Evolutionary conservation across 2,329 filamentous ascomycete species (phyloP).

Genomic region (Hymenoscyphus albidus): DNA sequence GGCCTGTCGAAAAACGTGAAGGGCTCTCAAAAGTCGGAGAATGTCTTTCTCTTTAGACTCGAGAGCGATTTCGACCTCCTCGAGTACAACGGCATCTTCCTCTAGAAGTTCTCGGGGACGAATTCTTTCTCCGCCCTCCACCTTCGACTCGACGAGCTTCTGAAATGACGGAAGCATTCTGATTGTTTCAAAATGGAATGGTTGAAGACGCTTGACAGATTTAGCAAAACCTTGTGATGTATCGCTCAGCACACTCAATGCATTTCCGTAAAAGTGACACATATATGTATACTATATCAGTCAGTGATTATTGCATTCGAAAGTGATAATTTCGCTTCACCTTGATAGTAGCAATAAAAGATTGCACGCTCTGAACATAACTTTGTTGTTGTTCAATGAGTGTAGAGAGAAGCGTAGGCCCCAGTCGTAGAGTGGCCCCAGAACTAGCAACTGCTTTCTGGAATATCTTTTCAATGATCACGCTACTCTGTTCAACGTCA

Average conservation of each 20-base stretch:
- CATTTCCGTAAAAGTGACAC: conserved; percentile 80
- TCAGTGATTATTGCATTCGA: conserved; percentile 11
- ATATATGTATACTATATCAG: conserved; percentile 69
- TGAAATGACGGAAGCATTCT: conserved; percentile 68
- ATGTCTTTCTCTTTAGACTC: conserved; percentile 39
- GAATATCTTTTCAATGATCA: conserved; percentile 71
- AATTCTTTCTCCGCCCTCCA: conserved; percentile 42
- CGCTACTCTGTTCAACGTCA: conserved; percentile 68
- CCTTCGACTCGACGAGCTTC: conserved; percentile 45
- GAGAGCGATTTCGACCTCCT: conserved; percentile 38
- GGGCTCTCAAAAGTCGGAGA: conserved; percentile 44
- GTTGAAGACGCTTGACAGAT: conserved; percentile 40
- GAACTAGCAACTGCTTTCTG: conserved; percentile 57
- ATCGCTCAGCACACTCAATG: conserved; percentile 61
- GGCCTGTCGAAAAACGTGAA: conserved; percentile 44
- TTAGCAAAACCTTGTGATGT: conserved; percentile 31
- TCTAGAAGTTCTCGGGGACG: conserved; percentile 53
- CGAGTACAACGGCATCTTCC: conserved; percentile 54
- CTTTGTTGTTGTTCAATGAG: conserved; percentile 71
- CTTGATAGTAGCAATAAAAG: conserved; percentile 67
- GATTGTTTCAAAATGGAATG: conserved; percentile 62
- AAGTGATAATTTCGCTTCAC: conserved; percentile 37
- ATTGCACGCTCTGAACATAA: conserved; percentile 71
- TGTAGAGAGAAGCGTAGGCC: conserved; percentile 57
- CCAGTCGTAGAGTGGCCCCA: conserved; percentile 57